These are phyloP conservation scores for Camellia sinensis DNA, from an alignment of 148 eudicot genomes.

Conservation along the genomic window DNA sequence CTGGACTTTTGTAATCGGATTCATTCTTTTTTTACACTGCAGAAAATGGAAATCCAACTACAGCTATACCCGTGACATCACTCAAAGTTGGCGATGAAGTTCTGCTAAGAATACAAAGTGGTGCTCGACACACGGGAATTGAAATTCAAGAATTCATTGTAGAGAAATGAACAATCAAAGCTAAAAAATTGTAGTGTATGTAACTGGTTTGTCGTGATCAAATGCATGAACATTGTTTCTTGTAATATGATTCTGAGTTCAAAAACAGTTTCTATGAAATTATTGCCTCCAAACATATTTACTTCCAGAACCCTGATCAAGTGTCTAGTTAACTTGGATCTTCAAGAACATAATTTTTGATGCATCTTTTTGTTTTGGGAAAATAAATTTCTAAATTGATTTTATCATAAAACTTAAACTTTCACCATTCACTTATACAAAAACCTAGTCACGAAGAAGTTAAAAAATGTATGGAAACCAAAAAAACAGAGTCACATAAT, in stretches of 20 bases:
- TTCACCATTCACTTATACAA: not conserved
- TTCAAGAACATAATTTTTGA: not conserved
- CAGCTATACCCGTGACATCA: conserved; percentile 76
- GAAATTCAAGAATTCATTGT: conserved; percentile 89
- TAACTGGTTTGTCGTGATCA: not conserved
- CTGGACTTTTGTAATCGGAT: not conserved
- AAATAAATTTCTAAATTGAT: not conserved
- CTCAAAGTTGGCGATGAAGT: conserved; percentile 84
- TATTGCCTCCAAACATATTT: not conserved
- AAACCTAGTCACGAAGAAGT: too few relatives aligned
- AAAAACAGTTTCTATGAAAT: not conserved
- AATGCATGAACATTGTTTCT: not conserved
- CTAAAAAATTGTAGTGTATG: not conserved
- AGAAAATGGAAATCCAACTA: conserved; percentile 29
- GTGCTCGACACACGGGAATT: conserved; percentile 93
- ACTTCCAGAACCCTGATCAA: not conserved
- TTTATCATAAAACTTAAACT: not conserved
- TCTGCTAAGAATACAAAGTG: conserved; percentile 73
- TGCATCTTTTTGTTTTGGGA: not conserved
- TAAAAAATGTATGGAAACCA: not conserved
- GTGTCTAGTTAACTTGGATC: not conserved
- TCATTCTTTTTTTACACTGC: conserved; percentile 2
- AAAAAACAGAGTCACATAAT: not conserved
- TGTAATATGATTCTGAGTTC: not conserved
- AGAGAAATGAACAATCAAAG: conserved; percentile 47